Conservation (phyloP, 805 yeast genomes). For the Candida pini region DNA sequence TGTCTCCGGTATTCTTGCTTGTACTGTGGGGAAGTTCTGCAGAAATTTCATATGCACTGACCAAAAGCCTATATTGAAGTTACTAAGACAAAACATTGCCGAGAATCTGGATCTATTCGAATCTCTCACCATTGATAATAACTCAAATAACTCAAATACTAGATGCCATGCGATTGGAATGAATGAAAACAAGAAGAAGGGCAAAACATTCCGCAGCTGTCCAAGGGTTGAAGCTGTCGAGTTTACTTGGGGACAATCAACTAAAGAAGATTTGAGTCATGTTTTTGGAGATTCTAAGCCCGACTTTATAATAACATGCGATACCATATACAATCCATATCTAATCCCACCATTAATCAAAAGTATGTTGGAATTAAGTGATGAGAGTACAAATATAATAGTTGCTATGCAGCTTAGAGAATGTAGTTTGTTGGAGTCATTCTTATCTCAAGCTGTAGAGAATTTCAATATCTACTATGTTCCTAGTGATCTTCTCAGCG, state of each 20-base stretch:
- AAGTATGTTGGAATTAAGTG: constrained; percentile 35
- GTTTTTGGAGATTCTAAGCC: constrained; percentile 20
- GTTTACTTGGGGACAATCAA: constrained; percentile 56
- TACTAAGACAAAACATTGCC: constrained; percentile 40
- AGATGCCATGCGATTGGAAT: neutral
- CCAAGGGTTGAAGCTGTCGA: constrained; percentile 43
- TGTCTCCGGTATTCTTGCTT: constrained; percentile 45
- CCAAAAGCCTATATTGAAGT: constrained; percentile 47
- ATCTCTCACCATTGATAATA: too few relatives aligned
- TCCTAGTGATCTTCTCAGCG: constrained; percentile 26
- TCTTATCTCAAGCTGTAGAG: constrained; percentile 31
- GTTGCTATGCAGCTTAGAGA: constrained; percentile 53
- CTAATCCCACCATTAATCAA: constrained; percentile 44
- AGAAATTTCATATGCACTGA: constrained; percentile 51
- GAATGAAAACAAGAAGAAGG: neutral
- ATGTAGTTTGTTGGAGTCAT: constrained; percentile 41
- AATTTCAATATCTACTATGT: constrained; percentile 33
- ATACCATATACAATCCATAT: constrained; percentile 60
- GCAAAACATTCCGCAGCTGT: too few relatives aligned
- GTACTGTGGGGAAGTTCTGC: constrained; percentile 31
- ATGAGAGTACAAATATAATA: constrained; percentile 29
- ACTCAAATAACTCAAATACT: too few relatives aligned
- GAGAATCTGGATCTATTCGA: too few relatives aligned
- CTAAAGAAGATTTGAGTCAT: constrained; percentile 4
- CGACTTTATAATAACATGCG: constrained; percentile 54